phyloP scores from a whole-genome alignment of 2,329 filamentous ascomycete species.

The Diaporthe destruens region DNA sequence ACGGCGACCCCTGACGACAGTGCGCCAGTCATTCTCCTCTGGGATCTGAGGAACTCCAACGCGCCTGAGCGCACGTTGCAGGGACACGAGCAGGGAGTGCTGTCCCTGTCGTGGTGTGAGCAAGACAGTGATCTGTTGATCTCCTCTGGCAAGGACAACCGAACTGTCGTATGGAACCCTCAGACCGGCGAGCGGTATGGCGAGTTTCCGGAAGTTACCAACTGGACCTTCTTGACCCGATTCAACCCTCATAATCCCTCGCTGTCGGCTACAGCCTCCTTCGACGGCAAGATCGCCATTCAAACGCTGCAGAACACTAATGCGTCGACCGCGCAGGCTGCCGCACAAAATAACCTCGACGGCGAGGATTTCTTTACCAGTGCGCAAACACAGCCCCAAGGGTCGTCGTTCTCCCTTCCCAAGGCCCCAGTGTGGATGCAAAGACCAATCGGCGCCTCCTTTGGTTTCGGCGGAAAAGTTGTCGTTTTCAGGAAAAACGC shows the following conservation, averaged over 20 bases:
- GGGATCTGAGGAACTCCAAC: slow-evolving; percentile 97
- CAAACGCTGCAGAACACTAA: slow-evolving; percentile 97
- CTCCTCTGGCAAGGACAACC: slow-evolving; percentile 96
- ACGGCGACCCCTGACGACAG: slow-evolving; percentile 93
- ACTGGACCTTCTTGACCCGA: slow-evolving; percentile 96
- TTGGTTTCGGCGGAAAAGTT: slow-evolving; percentile 95
- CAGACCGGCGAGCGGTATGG: slow-evolving; percentile 89
- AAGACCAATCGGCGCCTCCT: slow-evolving; percentile 85
- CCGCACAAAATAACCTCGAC: slow-evolving; percentile 78
- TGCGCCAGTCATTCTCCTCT: slow-evolving; percentile 88
- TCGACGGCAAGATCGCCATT: slow-evolving; percentile 94
- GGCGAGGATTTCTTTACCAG: slow-evolving; percentile 97
- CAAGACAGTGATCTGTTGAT: slow-evolving; percentile 91
- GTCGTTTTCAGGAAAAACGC: slow-evolving; percentile 77
- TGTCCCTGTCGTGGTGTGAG: slow-evolving; percentile 94
- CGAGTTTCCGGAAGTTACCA: slow-evolving; percentile 97
- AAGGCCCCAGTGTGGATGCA: slow-evolving; percentile 94
- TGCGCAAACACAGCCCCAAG: slow-evolving; percentile 91
- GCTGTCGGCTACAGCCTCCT: slow-evolving; percentile 93
- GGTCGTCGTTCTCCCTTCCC: slow-evolving; percentile 85
- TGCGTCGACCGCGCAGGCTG: slow-evolving; percentile 75
- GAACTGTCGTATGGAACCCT: slow-evolving; percentile 95
- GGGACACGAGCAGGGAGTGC: slow-evolving; percentile 93
- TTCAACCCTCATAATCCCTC: slow-evolving; percentile 96
- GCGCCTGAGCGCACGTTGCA: slow-evolving; percentile 89